Percentiles rank a stretch among this genome's conserved stretches.
These are phyloP conservation scores for Suillus decipiens DNA, from an alignment of 768 basidiomycete species.

Conservation along the genomic window DNA sequence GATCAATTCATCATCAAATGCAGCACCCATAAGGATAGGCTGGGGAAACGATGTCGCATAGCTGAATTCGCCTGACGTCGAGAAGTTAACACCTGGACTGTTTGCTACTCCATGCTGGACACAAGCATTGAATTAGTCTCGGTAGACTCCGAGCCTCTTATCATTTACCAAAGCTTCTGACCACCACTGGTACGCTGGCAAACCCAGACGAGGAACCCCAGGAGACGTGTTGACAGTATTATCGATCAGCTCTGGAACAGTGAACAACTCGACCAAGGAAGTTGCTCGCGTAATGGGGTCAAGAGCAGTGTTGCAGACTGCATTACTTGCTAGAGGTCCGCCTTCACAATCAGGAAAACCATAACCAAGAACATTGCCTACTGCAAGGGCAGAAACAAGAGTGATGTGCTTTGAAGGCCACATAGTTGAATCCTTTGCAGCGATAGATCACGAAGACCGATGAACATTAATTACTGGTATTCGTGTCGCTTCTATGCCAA, in stretches of 20 bases:
- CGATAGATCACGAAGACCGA: background rate
- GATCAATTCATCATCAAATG: conserved; percentile 56
- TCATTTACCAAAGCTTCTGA: conserved; percentile 53
- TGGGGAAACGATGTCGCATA: conserved; percentile 61
- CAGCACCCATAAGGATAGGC: conserved; percentile 54
- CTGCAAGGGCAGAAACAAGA: conserved; percentile 9
- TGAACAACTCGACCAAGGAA: conserved; percentile 52
- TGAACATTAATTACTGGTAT: background rate
- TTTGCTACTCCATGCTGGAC: conserved; percentile 55
- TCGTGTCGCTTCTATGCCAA: conserved; percentile 1
- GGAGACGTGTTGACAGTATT: conserved; percentile 53
- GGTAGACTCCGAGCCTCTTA: conserved; percentile 1
- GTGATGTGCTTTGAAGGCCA: conserved; percentile 2
- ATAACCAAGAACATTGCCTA: conserved; percentile 22
- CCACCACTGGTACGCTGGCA: conserved; percentile 64
- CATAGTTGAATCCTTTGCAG: conserved; percentile 6
- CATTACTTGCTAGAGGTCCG: conserved; percentile 45
- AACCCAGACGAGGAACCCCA: conserved; percentile 55
- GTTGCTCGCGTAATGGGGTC: conserved; percentile 48
- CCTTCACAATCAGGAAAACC: conserved; percentile 52
- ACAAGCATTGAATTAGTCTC: conserved; percentile 6
- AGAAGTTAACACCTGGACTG: conserved; percentile 55
- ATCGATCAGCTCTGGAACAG: conserved; percentile 49
- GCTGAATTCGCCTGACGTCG: conserved; percentile 51
- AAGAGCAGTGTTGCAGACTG: conserved; percentile 49